Evolutionary conservation across 2,329 filamentous ascomycete species (phyloP), one percentile per base, ranked within the genome.

Genomic region (Calycina marina): DNA sequence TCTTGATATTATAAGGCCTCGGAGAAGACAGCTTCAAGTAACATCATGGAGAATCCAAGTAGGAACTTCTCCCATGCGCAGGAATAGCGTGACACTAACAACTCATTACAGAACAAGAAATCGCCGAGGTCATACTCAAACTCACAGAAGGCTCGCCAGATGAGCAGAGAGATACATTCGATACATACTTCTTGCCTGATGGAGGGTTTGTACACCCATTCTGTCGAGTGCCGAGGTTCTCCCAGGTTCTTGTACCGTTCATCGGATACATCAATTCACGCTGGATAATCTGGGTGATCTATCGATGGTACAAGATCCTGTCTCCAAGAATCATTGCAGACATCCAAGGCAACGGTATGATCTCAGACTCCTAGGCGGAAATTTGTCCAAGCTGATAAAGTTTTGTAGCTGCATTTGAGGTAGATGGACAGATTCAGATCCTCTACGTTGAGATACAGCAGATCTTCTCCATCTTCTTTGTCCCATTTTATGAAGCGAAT

Each of bases 261-360:
- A 42, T 60, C 1, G 53, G 56, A 5, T 39, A 49, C 9, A 34
- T 69, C 14, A 69, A 76, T 40, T 86, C 79, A 6, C 65, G 81
- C 26, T 72, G 65, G 56, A 51, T 81, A 4, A 63, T 92, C 12
- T 58, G 68, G 29, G 63, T 66, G 44, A 76, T 93, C 35, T 92
- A 83, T 49, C 70, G 73, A 25, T 86, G 79, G 80, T 88, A 92
- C 56, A 82, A 84, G 49, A 78, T 88, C 41, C 62, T 93, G 50
- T 83, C 75, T 39, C 85, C 85, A 0, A 60, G 63, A 12, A 80
- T 90, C 42, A 64, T 75, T 26, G 57, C 88, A 9, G 58, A 66
- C 2, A 62, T 93, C 12, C 68, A 83, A 40, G 68, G 65, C 3
- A 54, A 56, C 26, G 61, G 67, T 69, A 50, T 25, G 55, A n/a